Conservation (phyloP, 192 early-diverging fungal genomes). For the Spizellomyces punctatus region DNA sequence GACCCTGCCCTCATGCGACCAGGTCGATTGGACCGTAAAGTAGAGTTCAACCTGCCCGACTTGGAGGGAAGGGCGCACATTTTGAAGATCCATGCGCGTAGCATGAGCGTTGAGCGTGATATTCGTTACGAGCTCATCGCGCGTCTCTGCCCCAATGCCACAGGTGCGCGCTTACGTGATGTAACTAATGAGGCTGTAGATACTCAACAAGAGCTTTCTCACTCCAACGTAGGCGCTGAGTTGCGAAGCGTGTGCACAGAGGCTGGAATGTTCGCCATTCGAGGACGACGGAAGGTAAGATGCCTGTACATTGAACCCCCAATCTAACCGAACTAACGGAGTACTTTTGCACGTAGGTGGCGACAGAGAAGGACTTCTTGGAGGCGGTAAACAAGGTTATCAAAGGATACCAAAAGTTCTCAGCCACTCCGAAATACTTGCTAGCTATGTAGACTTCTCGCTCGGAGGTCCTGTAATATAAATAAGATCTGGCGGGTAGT, state of each 20-base stretch:
- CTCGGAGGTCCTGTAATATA: neutral
- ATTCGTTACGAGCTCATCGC: slow-evolving; percentile 99
- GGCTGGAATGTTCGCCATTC: slow-evolving; percentile 99
- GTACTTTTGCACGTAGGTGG: slow-evolving; percentile 60
- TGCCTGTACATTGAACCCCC: neutral
- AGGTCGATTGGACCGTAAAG: slow-evolving; percentile 96
- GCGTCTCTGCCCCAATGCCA: slow-evolving; percentile 97
- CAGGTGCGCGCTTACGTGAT: slow-evolving; percentile 33
- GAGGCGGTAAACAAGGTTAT: slow-evolving; percentile 99
- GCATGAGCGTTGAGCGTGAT: slow-evolving; percentile 98
- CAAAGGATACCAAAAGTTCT: slow-evolving; percentile 98
- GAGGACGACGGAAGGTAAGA: slow-evolving; percentile 64
- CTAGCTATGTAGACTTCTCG: slow-evolving; percentile 41
- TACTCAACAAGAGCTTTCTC: no score
- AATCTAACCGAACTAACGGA: neutral
- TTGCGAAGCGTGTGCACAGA: slow-evolving; percentile 98
- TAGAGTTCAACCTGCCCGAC: slow-evolving; percentile 97
- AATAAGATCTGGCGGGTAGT: neutral
- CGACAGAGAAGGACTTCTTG: slow-evolving; percentile 99
- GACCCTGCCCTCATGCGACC: slow-evolving; percentile 98
- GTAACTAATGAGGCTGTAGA: neutral
- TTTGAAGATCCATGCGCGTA: slow-evolving; percentile 96
- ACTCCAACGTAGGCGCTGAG: slow-evolving; percentile 75
- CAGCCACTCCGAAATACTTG: slow-evolving; percentile 90
- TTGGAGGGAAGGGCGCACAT: slow-evolving; percentile 96